A percentile compares a stretch with the other conserved stretches of the same genome.
Evolutionary conservation across 352 stramenopile species (phyloP).

Genomic region (Thalassiosira sp.): DNA sequence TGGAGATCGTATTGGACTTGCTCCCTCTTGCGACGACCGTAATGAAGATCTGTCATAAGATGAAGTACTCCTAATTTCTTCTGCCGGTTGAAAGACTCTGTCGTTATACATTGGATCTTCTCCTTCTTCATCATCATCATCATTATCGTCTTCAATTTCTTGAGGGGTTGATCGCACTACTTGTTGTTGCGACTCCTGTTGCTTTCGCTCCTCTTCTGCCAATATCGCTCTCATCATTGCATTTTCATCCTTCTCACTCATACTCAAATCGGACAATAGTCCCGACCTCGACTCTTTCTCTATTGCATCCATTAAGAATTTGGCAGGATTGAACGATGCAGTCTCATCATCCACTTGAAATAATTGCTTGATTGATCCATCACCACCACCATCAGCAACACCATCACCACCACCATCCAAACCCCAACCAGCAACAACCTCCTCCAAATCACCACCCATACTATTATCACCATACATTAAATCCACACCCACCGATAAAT

Average conservation of each 20-base stretch:
- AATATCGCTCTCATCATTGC: too few relatives aligned
- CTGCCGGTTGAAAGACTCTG: neutral
- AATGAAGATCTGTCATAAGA: too few relatives aligned
- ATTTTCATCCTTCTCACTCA: neutral
- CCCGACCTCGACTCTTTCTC: neutral
- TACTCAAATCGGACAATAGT: constrained; percentile 10
- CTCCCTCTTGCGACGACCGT: too few relatives aligned
- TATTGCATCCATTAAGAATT: neutral
- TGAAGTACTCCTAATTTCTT: too few relatives aligned
- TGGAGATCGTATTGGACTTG: too few relatives aligned
- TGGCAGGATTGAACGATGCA: constrained; percentile 18
- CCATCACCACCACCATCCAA: neutral
- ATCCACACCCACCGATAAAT: constrained; percentile 53
- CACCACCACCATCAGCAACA: neutral
- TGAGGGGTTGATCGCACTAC: too few relatives aligned
- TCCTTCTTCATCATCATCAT: too few relatives aligned
- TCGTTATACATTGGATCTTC: too few relatives aligned
- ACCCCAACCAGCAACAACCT: constrained; percentile 2
- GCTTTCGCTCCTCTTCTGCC: too few relatives aligned
- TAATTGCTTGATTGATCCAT: neutral
- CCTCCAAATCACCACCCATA: constrained; percentile 2
- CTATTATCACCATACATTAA: constrained; percentile 45
- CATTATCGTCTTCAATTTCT: too few relatives aligned
- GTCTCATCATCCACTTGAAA: constrained; percentile 20
- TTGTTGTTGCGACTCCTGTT: too few relatives aligned